Conservation (phyloP, 2,329 filamentous ascomycete species). For the Metarhizium brunneum region DNA sequence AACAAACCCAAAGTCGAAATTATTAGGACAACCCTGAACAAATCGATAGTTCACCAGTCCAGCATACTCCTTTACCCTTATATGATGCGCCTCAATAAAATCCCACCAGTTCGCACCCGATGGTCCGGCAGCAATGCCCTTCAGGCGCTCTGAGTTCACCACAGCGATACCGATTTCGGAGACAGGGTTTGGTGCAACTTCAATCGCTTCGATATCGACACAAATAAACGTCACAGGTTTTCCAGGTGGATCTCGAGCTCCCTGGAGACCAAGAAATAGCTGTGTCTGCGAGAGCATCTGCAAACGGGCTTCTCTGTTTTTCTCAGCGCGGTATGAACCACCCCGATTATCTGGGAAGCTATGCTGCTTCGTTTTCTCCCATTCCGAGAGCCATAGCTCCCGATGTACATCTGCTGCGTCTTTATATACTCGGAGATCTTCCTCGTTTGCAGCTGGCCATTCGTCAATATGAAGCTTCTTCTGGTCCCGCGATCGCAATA, state of each 20-base stretch:
- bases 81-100: constrained; percentile 61
- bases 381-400: constrained; percentile 1
- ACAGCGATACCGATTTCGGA: constrained; percentile 83
- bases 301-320: constrained; percentile 38
- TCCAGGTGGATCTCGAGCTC: constrained; percentile 1
- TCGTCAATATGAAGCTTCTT: constrained; percentile 21
- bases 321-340: not conserved
- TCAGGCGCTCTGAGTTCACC: constrained; percentile 58
- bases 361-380: constrained; percentile 15
- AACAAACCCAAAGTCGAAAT: constrained; percentile 67
- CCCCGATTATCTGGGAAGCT: constrained; percentile 25
- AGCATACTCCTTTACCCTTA: constrained; percentile 63
- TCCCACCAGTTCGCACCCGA: constrained; percentile 57
- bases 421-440: constrained; percentile 23
- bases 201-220: constrained; percentile 77
- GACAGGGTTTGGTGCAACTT: constrained; percentile 54
- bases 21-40: constrained; percentile 62
- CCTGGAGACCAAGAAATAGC: constrained; percentile 56
- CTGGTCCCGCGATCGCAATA: constrained; percentile 46
- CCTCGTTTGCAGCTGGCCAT: constrained; percentile 25
- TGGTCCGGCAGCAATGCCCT: constrained; percentile 46
- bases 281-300: constrained; percentile 55
- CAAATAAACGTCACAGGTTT: constrained; percentile 53
- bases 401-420: constrained; percentile 10
- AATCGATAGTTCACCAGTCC: constrained; percentile 58